Evolutionary conservation across 371 early-diverging fungal species (phyloP).

Genomic region (Entomophthora muscae): DNA sequence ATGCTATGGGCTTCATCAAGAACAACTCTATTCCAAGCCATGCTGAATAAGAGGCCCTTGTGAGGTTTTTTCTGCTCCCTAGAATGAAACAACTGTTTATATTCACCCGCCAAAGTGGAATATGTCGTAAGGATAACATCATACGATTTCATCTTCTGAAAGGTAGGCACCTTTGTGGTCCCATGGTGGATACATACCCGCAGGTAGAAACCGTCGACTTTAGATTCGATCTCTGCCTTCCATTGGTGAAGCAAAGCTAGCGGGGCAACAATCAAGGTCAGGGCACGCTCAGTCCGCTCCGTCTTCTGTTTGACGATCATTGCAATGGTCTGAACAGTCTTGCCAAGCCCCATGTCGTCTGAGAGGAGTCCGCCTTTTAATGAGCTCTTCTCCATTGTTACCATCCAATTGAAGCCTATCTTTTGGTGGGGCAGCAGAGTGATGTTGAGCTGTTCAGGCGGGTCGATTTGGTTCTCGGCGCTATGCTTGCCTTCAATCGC

Average conservation of each 20-base stretch:
- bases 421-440: background rate
- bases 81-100: slow-evolving; percentile 8
- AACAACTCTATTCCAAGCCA: slow-evolving; percentile 28
- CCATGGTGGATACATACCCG: slow-evolving; percentile 43
- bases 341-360: slow-evolving; percentile 84
- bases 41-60: slow-evolving; percentile 22
- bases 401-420: slow-evolving; percentile 2
- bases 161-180: slow-evolving; percentile 18
- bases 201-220: slow-evolving; percentile 23
- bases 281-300: slow-evolving; percentile 16
- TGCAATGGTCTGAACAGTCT: slow-evolving; percentile 73
- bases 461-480: background rate
- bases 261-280: slow-evolving; percentile 46
- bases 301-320: slow-evolving; percentile 25
- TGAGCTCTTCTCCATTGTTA: slow-evolving; percentile 1
- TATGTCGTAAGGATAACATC: slow-evolving; percentile 60
- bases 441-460: background rate
- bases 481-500: background rate
- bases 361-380: slow-evolving; percentile 53
- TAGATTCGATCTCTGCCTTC: slow-evolving; percentile 35
- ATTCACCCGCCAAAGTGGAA: slow-evolving; percentile 34
- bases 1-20: slow-evolving; percentile 85
- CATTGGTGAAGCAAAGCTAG: slow-evolving; percentile 46
- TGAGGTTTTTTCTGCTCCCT: slow-evolving; percentile 5
- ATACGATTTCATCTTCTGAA: slow-evolving; percentile 24